Base-by-base conservation (phyloP, 495 filamentous ascomycete genomes). In the Aspergillus biplanus region DNA sequence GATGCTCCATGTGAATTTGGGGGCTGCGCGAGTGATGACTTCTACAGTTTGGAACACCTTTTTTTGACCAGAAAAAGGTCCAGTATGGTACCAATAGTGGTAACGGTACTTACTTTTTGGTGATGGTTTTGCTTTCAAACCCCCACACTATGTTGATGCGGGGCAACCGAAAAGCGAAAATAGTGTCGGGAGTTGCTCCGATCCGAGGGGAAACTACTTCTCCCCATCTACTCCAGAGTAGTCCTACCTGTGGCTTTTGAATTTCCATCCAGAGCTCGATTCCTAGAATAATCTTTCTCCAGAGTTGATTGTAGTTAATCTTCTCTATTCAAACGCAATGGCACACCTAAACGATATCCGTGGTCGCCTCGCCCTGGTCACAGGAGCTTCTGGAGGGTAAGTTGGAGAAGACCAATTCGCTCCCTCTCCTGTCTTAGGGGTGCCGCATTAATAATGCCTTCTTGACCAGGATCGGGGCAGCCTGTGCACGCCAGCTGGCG, bases 321-420 rank as follows among this genome's bases (percentile, higher is more conserved):
- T 50, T 11, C 7, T 13, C 27, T 12, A 15, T 7, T 46, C 4
- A 27, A 15, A 21, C 4, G 61, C 33, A 27, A 65, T 65, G 57
- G 44, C 57, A 5, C 56, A 48, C 58, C 59, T 83, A 61, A 87
- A 87, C 65, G 78, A 82, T 35, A 77, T 88, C 58, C 73, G 69
- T 18, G 86, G 85, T 66, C 83, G 84, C 47, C 75, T 89, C 27
- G 86, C 84, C 56, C 80, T 89, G 6, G 80, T 89, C 62, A 89
- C 87, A 5, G 87, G 87, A 18, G 87, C 86, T 65, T 88, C 86
- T 32, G 86, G 86, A 70, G 86, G 86, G 86, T 87, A 80, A 65
- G 75, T 58, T 75, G 31, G 72, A 27, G 21, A 27, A 27, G 21
- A 27, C 21, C 21, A 2, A 21, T 16, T 57, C 8, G n/a, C 21